Percentiles rank a stretch among this genome's conserved stretches.
Conservation (phyloP, 495 filamentous ascomycete species). For the Podospora sp. region DNA sequence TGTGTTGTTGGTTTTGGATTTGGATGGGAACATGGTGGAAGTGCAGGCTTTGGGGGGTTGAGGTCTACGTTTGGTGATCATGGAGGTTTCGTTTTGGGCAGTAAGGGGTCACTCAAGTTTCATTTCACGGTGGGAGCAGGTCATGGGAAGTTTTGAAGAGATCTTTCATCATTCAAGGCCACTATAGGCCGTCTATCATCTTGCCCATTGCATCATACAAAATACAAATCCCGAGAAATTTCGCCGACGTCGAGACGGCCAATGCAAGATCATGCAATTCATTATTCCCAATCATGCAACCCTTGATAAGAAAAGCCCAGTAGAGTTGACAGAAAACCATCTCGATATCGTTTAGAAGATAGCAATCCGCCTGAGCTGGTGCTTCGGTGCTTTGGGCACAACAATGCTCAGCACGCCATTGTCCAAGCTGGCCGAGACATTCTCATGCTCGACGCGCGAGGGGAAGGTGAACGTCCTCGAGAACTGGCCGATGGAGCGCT, state of each 20-base stretch:
- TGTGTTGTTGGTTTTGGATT: constrained; percentile 13
- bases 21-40: constrained; percentile 4
- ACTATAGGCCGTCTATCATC: background rate
- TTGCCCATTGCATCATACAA: background rate
- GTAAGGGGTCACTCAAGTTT: background rate
- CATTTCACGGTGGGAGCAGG: background rate
- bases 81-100: no score
- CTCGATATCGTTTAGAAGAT: constrained; percentile 11
- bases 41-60: constrained; percentile 4
- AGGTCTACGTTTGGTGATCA: background rate
- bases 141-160: background rate
- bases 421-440: constrained; percentile 65
- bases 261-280: background rate
- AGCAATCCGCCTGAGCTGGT: constrained; percentile 8
- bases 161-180: background rate
- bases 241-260: background rate
- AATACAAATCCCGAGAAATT: background rate
- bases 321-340: background rate
- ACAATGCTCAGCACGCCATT: constrained; percentile 62
- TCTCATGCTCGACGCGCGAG: constrained; percentile 68
- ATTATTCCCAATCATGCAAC: background rate
- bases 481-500: constrained; percentile 79
- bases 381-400: constrained; percentile 71
- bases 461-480: constrained; percentile 76
- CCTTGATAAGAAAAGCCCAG: background rate